phyloP scores from a whole-genome alignment of 2,329 filamentous ascomycete genomes.

The Fusarium multiceps region DNA sequence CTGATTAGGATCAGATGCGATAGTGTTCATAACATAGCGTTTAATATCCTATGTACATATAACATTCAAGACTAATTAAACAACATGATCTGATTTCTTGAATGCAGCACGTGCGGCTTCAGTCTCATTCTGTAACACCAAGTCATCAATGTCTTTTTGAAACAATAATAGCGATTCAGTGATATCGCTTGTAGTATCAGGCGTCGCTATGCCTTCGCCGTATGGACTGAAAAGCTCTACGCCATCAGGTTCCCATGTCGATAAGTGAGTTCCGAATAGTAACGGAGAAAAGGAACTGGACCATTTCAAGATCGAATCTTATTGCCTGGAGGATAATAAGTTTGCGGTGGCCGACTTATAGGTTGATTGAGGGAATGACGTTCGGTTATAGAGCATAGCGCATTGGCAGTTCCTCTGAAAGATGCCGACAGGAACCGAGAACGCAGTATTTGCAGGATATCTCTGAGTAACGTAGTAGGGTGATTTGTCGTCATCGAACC shows the following conservation, averaged over 20 bases:
- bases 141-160: background rate
- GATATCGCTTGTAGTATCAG: background rate
- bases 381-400: constrained; percentile 49
- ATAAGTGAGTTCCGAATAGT: background rate
- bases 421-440: constrained; percentile 48
- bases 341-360: background rate
- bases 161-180: background rate
- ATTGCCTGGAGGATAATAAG: background rate
- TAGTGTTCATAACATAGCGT: background rate
- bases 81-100: background rate
- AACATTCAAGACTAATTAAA: background rate
- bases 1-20: background rate
- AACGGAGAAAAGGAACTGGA: background rate
- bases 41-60: background rate
- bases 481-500: constrained; percentile 40
- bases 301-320: background rate
- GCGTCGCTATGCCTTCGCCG: background rate
- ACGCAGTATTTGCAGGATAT: constrained; percentile 42
- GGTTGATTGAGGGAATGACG: constrained; percentile 22
- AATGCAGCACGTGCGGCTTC: background rate
- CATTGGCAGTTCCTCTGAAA: constrained; percentile 52
- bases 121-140: background rate
- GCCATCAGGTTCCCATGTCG: background rate
- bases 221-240: background rate
- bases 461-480: constrained; percentile 34